A percentile compares a stretch with the other conserved stretches of the same genome.
Evolutionary conservation across 441 rosid species (phyloP).

Genomic region (Adansonia madagascariensis): DNA sequence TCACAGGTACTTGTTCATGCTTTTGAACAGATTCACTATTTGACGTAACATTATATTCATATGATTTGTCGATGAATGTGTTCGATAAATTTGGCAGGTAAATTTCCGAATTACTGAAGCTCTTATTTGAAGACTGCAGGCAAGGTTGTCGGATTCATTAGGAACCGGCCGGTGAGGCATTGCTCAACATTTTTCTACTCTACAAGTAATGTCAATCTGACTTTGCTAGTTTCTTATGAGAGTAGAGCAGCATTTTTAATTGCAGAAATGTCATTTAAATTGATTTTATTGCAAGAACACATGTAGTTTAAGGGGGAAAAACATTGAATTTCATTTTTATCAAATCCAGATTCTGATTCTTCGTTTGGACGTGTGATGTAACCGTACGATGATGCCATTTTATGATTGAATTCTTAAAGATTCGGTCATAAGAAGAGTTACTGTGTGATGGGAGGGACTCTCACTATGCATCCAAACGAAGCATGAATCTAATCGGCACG

Average conservation of each 20-base stretch:
- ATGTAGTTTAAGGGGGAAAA: not conserved
- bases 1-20: conserved; percentile 37
- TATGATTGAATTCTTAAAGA: too few relatives aligned
- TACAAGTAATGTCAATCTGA: conserved; percentile 4
- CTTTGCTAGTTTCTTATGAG: not conserved
- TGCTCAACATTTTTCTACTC: not conserved
- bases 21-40: not conserved
- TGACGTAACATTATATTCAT: not conserved
- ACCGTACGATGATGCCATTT: too few relatives aligned
- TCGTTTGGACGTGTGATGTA: too few relatives aligned
- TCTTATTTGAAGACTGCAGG: not conserved
- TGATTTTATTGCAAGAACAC: not conserved
- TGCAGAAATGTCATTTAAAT: not conserved
- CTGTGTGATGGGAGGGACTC: too few relatives aligned
- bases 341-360: too few relatives aligned
- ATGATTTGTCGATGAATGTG: not conserved
- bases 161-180: conserved; percentile 11
- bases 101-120: not conserved
- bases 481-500: too few relatives aligned
- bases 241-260: not conserved
- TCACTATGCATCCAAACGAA: too few relatives aligned
- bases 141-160: not conserved
- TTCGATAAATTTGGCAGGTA: conserved; percentile 5
- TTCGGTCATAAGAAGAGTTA: too few relatives aligned
- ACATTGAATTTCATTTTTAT: not conserved